A percentile compares a stretch with the other conserved stretches of the same genome.
Conservation (phyloP, 2,329 filamentous ascomycete genomes). For the Penicillium sp. region DNA sequence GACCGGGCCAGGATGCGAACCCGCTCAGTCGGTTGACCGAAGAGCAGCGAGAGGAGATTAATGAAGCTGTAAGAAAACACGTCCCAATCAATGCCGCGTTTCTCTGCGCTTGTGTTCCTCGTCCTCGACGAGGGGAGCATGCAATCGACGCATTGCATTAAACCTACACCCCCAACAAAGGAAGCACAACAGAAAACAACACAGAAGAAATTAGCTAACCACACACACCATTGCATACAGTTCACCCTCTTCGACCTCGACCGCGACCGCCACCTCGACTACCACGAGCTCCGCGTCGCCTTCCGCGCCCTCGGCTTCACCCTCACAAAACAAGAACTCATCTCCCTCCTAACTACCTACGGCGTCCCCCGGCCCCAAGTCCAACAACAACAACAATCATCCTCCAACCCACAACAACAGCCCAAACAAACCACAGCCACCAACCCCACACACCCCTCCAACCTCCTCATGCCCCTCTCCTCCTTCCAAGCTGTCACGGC, state of each 20-base stretch:
- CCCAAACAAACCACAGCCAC: conserved; percentile 32
- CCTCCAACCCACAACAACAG: conserved; percentile 33
- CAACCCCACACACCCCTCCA: conserved; percentile 61
- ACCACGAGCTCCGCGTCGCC: conserved; percentile 96
- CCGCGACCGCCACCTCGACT: conserved; percentile 91
- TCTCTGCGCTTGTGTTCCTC: neutral
- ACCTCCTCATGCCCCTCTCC: conserved; percentile 70
- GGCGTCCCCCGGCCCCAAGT: conserved; percentile 69
- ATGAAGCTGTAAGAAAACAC: conserved; percentile 72
- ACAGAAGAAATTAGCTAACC: conserved; percentile 7
- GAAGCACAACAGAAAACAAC: conserved; percentile 1
- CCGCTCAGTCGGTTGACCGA: conserved; percentile 67
- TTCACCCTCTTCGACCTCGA: conserved; percentile 97
- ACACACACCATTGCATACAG: conserved; percentile 45
- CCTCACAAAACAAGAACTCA: conserved; percentile 80
- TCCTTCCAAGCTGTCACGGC: conserved; percentile 77
- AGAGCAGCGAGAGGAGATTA: conserved; percentile 90
- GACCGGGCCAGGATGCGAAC: conserved; percentile 49
- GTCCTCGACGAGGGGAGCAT: neutral
- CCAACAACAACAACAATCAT: conserved; percentile 35
- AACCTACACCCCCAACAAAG: neutral
- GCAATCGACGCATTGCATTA: neutral
- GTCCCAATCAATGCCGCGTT: conserved; percentile 19
- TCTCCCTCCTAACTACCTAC: conserved; percentile 76
- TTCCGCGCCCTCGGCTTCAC: conserved; percentile 95